Evolutionary conservation across 2,329 filamentous ascomycete species (phyloP).

Genomic region (Aspergillus latus): DNA sequence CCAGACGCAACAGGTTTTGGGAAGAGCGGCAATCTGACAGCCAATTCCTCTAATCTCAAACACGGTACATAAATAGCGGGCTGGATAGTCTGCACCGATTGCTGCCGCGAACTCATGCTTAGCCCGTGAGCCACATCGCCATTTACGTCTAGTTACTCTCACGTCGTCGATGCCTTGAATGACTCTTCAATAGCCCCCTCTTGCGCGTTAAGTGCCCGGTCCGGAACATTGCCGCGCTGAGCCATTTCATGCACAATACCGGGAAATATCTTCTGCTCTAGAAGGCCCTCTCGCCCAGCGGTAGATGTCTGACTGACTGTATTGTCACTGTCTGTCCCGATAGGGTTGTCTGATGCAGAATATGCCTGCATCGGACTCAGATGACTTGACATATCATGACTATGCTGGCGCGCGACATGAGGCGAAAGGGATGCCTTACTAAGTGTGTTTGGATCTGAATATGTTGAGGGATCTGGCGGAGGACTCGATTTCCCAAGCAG

Average conservation of each 20-base stretch:
- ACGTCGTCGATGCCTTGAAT: neutral
- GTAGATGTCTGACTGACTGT: slow-evolving; percentile 3
- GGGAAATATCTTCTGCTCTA: slow-evolving; percentile 44
- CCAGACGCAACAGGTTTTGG: too few species aligned
- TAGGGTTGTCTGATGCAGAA: neutral
- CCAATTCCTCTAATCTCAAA: too few species aligned
- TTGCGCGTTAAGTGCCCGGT: slow-evolving; percentile 1
- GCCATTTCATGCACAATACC: slow-evolving; percentile 43
- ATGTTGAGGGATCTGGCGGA: neutral
- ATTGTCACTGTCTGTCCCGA: neutral
- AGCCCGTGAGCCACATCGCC: too few species aligned
- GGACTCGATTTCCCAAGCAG: neutral
- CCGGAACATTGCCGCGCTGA: slow-evolving; percentile 28
- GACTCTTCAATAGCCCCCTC: neutral
- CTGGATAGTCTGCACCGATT: neutral
- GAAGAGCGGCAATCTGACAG: too few species aligned
- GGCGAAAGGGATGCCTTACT: neutral
- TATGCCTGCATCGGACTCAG: neutral
- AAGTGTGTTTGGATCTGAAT: neutral
- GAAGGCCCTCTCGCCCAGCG: slow-evolving; percentile 21
- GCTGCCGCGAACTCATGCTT: too few species aligned
- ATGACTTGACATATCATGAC: neutral
- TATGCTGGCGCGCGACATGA: neutral
- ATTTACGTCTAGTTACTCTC: too few species aligned
- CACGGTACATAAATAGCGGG: too few species aligned